Evolutionary conservation across 768 basidiomycete genomes (phyloP).

Genomic region (Dioszegia hungarica): DNA sequence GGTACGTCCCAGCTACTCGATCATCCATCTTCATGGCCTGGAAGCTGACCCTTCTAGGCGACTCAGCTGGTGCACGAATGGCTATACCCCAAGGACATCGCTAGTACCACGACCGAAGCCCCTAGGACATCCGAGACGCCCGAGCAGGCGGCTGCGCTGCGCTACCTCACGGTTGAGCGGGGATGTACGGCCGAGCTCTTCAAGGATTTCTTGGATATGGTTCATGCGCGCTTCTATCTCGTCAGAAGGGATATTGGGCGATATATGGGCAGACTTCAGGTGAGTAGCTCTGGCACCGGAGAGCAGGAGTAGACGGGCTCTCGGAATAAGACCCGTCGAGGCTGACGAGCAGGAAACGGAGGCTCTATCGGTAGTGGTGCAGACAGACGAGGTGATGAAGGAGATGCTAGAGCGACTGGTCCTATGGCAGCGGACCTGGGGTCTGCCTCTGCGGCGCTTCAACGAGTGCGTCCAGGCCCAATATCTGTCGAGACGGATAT

Average conservation of each 20-base stretch:
- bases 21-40: not conserved
- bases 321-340: too few species aligned
- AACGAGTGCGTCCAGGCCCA: conserved; percentile 23
- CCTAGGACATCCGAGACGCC: conserved; percentile 23
- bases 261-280: conserved; percentile 25
- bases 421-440: conserved; percentile 42
- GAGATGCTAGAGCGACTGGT: conserved; percentile 39
- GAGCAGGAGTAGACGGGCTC: too few species aligned
- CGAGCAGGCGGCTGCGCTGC: conserved; percentile 22
- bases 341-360: conserved; percentile 8
- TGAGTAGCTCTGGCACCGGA: conserved; percentile 4
- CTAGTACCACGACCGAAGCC: not conserved
- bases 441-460: conserved; percentile 29
- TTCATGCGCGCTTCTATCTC: conserved; percentile 30
- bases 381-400: conserved; percentile 20
- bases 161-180: not conserved
- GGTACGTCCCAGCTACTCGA: conserved; percentile 1
- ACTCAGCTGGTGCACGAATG: conserved; percentile 12
- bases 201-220: conserved; percentile 34
- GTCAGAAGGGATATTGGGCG: conserved; percentile 31
- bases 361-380: conserved; percentile 2
- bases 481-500: not conserved
- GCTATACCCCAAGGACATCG: conserved; percentile 26
- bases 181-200: conserved; percentile 12
- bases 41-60: conserved; percentile 19